Base-by-base conservation (phyloP, 805 yeast genomes). In the Pichia nakasei region DNA sequence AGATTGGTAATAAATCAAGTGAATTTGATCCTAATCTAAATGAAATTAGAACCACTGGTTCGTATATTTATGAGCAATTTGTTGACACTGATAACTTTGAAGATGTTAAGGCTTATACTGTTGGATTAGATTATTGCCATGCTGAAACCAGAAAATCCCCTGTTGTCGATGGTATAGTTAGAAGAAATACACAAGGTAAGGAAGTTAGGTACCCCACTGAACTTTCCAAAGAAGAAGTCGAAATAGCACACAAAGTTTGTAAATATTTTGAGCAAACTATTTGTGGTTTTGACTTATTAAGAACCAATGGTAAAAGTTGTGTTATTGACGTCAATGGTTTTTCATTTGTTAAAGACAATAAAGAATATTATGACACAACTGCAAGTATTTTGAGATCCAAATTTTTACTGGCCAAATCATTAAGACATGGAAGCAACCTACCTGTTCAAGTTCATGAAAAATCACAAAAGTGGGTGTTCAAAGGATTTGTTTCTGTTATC, bases 71-170 rank as follows among this genome's bases (percentile, higher is more conserved):
- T 63, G 98, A 93, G 64, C 73, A 84, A 63, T 93, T 93, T 55
- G 88, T 93, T 91, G 97, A 93, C 60, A 91, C 98, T 2, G 97
- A 93, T 62, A 93, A 93, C 60, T 89, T 88, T 57, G 98, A 93
- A 66, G 99, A 93, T 63, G 99, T 93, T 49, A 93, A 93, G 65
- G 97, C 97, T 0, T 93, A 93, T 62, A 93, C 99, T 1, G 97
- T 93, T 4, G 97, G 98, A 1, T 78, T 82, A 3, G 68, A 68
- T 18, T 93, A 76, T 58, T 93, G 98, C 60, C 99, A 93, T 63
- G 99, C 98, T 0, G 99, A 93, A 60, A 93, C 99, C 1, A 75
- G 99, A 57, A 93, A 93, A 62, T 87, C 96, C 0, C 99, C 99
- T 1, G 98, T 93, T 3, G 98, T 93, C n/a, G 99, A 93, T 66